Percentiles rank a stretch among this genome's conserved stretches.
Conservation (phyloP, 345 rosid species). For the Linum tenue region DNA sequence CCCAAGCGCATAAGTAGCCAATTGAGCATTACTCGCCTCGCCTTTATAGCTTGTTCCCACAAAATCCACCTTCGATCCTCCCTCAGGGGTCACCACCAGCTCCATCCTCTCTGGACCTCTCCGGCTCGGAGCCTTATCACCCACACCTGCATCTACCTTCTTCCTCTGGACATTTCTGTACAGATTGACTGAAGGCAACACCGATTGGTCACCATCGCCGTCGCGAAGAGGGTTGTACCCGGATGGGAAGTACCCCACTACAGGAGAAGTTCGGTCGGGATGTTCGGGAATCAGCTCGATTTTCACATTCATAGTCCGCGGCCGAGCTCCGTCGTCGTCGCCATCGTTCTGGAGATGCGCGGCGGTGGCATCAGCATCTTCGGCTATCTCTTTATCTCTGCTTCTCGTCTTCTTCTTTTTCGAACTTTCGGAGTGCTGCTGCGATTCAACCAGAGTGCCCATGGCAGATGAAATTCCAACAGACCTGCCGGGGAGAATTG, state of each 20-base stretch:
- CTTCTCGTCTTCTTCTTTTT: no score
- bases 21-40: conserved; percentile 55
- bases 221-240: conserved; percentile 41
- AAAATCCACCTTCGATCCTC: conserved; percentile 45
- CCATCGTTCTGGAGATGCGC: no score
- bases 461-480: no score
- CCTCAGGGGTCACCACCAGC: conserved; percentile 59
- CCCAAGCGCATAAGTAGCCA: conserved; percentile 55
- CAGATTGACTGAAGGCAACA: conserved; percentile 29
- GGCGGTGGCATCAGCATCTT: no score
- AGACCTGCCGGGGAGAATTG: no score
- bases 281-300: conserved; percentile 33
- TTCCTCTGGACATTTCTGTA: conserved; percentile 29
- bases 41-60: conserved; percentile 60
- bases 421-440: no score
- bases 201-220: not conserved
- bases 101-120: conserved; percentile 40
- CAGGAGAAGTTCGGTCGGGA: conserved; percentile 41
- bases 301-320: conserved; percentile 15
- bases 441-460: no score
- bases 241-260: conserved; percentile 72
- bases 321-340: no score
- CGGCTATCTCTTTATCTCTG: no score
- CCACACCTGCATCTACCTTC: conserved; percentile 10
- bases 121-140: conserved; percentile 21